Evolutionary conservation across 108 stramenopile genomes (phyloP).

Genomic region (Cyclotella distinguenda): DNA sequence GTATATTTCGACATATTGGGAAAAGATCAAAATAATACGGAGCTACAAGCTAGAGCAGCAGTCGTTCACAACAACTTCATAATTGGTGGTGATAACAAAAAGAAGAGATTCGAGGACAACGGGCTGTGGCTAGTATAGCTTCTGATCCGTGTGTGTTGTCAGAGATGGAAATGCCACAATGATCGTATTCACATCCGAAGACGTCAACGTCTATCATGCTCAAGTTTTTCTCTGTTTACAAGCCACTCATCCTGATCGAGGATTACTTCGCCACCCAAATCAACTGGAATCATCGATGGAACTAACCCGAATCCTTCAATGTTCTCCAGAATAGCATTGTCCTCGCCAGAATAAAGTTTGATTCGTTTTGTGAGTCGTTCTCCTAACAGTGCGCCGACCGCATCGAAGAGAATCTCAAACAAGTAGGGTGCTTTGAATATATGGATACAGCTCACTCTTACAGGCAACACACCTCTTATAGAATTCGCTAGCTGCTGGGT

Average conservation of each 20-base stretch:
- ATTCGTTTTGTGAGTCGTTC: slow-evolving; percentile 36
- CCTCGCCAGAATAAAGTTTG: slow-evolving; percentile 34
- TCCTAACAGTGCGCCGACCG: slow-evolving; percentile 18
- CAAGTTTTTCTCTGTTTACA: background rate
- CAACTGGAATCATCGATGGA: slow-evolving; percentile 13
- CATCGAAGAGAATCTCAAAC: slow-evolving; percentile 36
- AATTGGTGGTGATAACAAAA: slow-evolving; percentile 28
- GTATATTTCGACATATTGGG: slow-evolving; percentile 26
- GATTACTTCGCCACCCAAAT: slow-evolving; percentile 27
- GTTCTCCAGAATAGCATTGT: slow-evolving; percentile 11
- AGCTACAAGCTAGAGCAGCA: slow-evolving; percentile 5
- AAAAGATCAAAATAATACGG: background rate
- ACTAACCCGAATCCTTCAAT: slow-evolving; percentile 21
- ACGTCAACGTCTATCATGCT: too few relatives aligned
- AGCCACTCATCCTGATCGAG: slow-evolving; percentile 25
- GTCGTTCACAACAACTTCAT: slow-evolving; percentile 45
- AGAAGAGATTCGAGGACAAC: slow-evolving; percentile 22
- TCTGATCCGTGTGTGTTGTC: background rate
- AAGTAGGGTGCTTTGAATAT: slow-evolving; percentile 38
- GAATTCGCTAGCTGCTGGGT: slow-evolving; percentile 16
- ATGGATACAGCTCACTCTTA: slow-evolving; percentile 35
- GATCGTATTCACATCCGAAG: too few relatives aligned
- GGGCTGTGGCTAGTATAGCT: slow-evolving; percentile 13
- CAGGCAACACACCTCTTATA: slow-evolving; percentile 28
- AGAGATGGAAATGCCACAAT: too few relatives aligned